Conservation (phyloP, 495 filamentous ascomycete species). For the Aspergillus olivimuriae region DNA sequence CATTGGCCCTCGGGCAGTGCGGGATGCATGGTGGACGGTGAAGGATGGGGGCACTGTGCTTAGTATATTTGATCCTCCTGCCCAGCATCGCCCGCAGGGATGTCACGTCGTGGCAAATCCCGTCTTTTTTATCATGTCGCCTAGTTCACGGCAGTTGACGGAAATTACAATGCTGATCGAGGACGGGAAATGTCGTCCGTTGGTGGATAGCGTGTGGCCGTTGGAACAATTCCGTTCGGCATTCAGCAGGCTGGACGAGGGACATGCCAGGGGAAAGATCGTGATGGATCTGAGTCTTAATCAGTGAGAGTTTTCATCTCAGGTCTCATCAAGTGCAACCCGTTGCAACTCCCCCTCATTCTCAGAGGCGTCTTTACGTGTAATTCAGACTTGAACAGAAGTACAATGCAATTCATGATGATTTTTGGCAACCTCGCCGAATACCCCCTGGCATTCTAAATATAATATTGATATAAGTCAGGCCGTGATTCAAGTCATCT, state of each 20-base stretch:
- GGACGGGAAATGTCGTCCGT: slow-evolving; percentile 25
- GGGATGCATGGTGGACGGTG: slow-evolving; percentile 40
- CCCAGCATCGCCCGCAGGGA: slow-evolving; percentile 30
- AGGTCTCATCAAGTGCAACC: no score
- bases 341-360: no score
- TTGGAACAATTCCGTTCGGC: slow-evolving; percentile 41
- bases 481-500: no score
- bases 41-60: slow-evolving; percentile 38
- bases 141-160: slow-evolving; percentile 32
- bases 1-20: slow-evolving; percentile 38
- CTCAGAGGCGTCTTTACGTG: no score
- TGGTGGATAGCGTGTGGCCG: slow-evolving; percentile 44
- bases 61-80: slow-evolving; percentile 47
- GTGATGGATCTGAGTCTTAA: slow-evolving; percentile 26
- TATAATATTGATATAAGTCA: no score
- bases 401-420: no score
- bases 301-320: no score
- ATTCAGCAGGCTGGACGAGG: slow-evolving; percentile 36
- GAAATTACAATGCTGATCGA: slow-evolving; percentile 39
- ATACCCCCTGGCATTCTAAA: no score
- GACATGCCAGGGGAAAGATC: slow-evolving; percentile 37
- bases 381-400: no score
- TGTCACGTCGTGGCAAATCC: slow-evolving; percentile 6
- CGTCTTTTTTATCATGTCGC: slow-evolving; percentile 45
- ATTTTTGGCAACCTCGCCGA: no score